These are phyloP conservation scores for Orbilia ellipsospora DNA, from an alignment of 2,329 filamentous ascomycete genomes.

Conservation along the genomic window DNA sequence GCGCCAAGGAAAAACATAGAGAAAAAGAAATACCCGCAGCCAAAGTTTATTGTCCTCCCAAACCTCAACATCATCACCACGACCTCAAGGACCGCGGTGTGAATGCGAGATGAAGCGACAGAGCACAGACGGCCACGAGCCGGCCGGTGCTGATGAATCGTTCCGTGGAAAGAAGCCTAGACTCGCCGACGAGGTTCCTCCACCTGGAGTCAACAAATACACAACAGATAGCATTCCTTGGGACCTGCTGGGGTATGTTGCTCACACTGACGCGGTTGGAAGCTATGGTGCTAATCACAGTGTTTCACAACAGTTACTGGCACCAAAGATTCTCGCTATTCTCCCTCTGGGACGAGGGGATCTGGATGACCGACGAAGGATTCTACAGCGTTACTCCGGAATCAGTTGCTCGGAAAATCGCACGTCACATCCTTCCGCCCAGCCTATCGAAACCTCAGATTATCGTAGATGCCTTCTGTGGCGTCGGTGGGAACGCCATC, in stretches of 20 bases:
- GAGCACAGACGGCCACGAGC: constrained; percentile 26
- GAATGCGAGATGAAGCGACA: constrained; percentile 36
- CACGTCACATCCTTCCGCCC: constrained; percentile 57
- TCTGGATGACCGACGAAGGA: constrained; percentile 90
- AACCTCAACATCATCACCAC: too few relatives aligned
- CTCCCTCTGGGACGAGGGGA: constrained; percentile 83
- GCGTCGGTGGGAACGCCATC: constrained; percentile 92
- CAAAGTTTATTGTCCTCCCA: too few relatives aligned
- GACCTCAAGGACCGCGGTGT: too few relatives aligned
- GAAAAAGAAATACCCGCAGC: too few relatives aligned
- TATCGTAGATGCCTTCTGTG: constrained; percentile 88
- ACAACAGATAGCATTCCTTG: constrained; percentile 46
- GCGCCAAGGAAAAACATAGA: too few relatives aligned
- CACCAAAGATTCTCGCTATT: constrained; percentile 89
- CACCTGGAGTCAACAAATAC: constrained; percentile 33
- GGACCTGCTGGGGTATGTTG: constrained; percentile 42
- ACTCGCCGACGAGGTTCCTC: constrained; percentile 18
- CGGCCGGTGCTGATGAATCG: constrained; percentile 3
- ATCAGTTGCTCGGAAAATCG: constrained; percentile 84
- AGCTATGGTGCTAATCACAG: constrained; percentile 7
- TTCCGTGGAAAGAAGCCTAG: constrained; percentile 45
- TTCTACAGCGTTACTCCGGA: constrained; percentile 99
- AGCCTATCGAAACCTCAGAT: constrained; percentile 64
- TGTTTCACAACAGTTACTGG: constrained; percentile 76
- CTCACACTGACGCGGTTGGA: neutral